Evolutionary conservation across 2,329 filamentous ascomycete species (phyloP).

Genomic region (Raffaelea ambrosiae): DNA sequence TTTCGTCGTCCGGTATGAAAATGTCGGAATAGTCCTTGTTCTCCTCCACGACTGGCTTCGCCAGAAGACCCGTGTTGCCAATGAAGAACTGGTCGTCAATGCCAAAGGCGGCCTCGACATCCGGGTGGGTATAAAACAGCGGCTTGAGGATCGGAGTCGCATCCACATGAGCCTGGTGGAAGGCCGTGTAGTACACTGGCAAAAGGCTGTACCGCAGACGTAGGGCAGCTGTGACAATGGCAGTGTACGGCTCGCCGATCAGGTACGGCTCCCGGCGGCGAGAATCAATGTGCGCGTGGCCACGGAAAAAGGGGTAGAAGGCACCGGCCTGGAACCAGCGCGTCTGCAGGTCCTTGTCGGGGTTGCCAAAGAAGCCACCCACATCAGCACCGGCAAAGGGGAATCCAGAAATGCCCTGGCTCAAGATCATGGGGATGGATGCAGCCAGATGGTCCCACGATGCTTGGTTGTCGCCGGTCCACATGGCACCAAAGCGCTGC

Average conservation of each 20-base stretch:
- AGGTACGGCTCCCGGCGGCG: conserved; percentile 91
- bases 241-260: conserved; percentile 71
- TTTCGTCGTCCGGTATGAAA: conserved; percentile 80
- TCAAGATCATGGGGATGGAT: conserved; percentile 86
- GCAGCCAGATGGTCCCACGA: conserved; percentile 86
- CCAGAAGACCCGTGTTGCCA: conserved; percentile 80
- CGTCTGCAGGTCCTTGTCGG: conserved; percentile 80
- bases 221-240: conserved; percentile 79
- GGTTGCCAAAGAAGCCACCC: conserved; percentile 96
- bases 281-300: conserved; percentile 92
- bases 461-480: conserved; percentile 97
- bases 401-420: conserved; percentile 85
- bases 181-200: conserved; percentile 94
- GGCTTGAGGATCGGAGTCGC: conserved; percentile 84
- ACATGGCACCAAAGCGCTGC: conserved; percentile 89
- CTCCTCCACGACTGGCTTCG: conserved; percentile 79
- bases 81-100: conserved; percentile 93
- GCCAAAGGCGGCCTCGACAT: conserved; percentile 76
- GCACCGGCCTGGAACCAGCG: conserved; percentile 96
- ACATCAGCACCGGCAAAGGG: conserved; percentile 95
- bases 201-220: conserved; percentile 83
- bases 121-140: conserved; percentile 86
- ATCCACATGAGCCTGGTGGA: conserved; percentile 76
- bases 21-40: conserved; percentile 65
- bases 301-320: conserved; percentile 98